Evolutionary conservation across 306 rosid genomes (phyloP).

Genomic region (Sicyos edulis): DNA sequence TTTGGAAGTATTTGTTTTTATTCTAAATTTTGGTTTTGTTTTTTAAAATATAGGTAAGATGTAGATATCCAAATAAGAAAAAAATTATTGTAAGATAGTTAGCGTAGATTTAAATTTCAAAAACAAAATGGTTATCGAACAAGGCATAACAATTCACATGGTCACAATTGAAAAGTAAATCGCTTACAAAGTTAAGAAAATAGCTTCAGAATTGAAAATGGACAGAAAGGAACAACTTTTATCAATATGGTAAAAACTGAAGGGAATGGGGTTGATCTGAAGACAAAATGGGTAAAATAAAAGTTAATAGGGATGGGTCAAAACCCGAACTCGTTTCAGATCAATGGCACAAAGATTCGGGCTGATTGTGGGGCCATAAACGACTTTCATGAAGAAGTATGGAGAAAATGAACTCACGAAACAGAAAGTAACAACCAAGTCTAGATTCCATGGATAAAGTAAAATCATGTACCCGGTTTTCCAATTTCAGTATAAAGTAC

Average conservation of each 20-base stretch:
- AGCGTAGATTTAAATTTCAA: too few relatives aligned
- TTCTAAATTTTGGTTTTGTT: too few relatives aligned
- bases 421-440: neutral
- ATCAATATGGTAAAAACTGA: neutral
- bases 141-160: neutral
- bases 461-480: neutral
- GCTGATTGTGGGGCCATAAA: neutral
- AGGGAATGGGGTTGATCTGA: neutral
- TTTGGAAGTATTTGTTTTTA: too few relatives aligned
- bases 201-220: neutral
- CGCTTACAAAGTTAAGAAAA: neutral
- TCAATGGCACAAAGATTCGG: slow-evolving; percentile 1
- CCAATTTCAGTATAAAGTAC: neutral
- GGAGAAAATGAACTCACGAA: neutral
- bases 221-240: neutral
- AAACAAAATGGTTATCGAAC: too few relatives aligned
- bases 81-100: too few relatives aligned
- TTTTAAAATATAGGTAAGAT: too few relatives aligned
- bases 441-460: neutral
- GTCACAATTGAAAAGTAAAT: neutral
- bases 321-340: neutral
- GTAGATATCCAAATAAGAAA: too few relatives aligned
- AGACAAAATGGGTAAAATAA: neutral
- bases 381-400: neutral
- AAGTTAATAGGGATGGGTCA: neutral